phyloP scores from a whole-genome alignment of 2,329 filamentous ascomycete genomes.

The Whalleya microplaca region DNA sequence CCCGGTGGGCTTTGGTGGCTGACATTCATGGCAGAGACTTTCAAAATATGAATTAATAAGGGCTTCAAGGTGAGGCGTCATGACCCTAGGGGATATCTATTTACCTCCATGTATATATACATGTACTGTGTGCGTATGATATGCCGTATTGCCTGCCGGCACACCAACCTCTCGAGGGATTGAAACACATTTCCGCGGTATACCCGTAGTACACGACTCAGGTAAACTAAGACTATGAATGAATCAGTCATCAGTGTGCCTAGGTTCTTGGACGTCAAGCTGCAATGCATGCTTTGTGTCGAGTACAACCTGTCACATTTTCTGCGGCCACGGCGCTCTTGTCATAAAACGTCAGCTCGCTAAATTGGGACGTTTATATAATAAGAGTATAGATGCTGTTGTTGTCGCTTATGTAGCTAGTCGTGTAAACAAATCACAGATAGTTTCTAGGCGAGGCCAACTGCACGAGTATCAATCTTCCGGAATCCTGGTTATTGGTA shows the following conservation, averaged over 20 bases:
- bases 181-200: slow-evolving; percentile 12
- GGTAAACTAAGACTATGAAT: slow-evolving; percentile 16
- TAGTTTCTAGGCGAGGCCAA: slow-evolving; percentile 7
- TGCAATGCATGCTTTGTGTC: slow-evolving; percentile 29
- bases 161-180: not conserved
- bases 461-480: slow-evolving; percentile 9
- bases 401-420: slow-evolving; percentile 9
- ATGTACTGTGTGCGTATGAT: not conserved
- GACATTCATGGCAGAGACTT: not conserved
- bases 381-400: slow-evolving; percentile 8
- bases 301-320: slow-evolving; percentile 19
- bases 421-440: slow-evolving; percentile 12
- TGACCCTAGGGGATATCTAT: not conserved
- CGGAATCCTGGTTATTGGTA: slow-evolving; percentile 1
- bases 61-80: not conserved
- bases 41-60: not conserved
- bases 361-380: slow-evolving; percentile 6
- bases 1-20: not conserved
- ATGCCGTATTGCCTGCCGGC: not conserved
- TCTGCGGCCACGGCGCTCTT: slow-evolving; percentile 20
- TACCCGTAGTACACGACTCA: slow-evolving; percentile 23
- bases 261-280: slow-evolving; percentile 26
- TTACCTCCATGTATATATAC: not conserved
- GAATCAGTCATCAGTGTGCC: slow-evolving; percentile 24
- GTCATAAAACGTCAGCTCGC: slow-evolving; percentile 18